Conservation (phyloP, 305 asterid genomes). For the Rubia tinctorum region DNA sequence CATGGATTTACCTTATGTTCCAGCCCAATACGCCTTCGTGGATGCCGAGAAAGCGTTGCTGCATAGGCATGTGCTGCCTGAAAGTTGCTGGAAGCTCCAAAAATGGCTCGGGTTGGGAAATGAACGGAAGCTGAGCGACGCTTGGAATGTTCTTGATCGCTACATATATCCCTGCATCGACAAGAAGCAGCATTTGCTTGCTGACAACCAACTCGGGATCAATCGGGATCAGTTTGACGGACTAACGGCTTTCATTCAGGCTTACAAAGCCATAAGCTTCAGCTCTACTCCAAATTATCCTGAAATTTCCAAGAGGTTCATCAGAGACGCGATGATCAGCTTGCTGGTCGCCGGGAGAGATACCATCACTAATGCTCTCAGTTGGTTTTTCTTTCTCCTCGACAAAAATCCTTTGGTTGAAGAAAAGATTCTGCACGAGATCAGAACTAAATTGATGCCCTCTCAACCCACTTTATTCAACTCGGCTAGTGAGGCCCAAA, state of each 20-base stretch:
- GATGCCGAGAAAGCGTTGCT: conserved; percentile 19
- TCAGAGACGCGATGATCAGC: not conserved
- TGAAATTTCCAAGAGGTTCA: not conserved
- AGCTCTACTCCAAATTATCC: not conserved
- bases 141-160: conserved; percentile 17
- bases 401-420: not conserved
- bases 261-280: not conserved
- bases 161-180: conserved; percentile 14
- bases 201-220: not conserved
- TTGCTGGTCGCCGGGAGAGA: not conserved
- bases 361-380: not conserved
- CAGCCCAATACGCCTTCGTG: conserved; percentile 17
- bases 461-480: not conserved
- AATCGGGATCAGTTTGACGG: not conserved
- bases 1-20: conserved; percentile 4
- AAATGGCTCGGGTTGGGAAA: conserved; percentile 24
- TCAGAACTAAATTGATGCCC: not conserved
- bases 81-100: conserved; percentile 18
- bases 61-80: conserved; percentile 17
- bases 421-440: not conserved
- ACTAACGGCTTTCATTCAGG: conserved; percentile 13
- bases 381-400: not conserved
- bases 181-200: not conserved
- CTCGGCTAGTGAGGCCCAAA: no score
- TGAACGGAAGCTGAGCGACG: conserved; percentile 16